Evolutionary conservation across 1,284 basidiomycete genomes (phyloP), one percentile per base, ranked within the genome.

Genomic region (Garcileccinum viscosum): DNA sequence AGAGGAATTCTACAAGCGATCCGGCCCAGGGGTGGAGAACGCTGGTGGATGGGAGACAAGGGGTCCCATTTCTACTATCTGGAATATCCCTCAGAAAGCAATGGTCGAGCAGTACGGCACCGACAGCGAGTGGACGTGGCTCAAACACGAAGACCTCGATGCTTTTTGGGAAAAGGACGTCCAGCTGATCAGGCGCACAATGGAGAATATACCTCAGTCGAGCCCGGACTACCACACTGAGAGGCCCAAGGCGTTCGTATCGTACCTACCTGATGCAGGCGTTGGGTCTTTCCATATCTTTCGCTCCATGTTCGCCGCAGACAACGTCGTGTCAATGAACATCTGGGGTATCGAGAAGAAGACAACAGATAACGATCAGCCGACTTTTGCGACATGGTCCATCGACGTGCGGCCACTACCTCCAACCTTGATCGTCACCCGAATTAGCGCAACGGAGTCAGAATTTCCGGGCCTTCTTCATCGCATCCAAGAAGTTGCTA

Each of bases 371-470:
- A 67, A 38, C 38, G 53, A 64, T 35, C 58, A 67, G 71, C 66
- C 69, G 11, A 67, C 80, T 11, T 89, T 84, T 71, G 87, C 86
- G 53, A 86, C 86, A 12, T 90, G 88, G 88, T 85, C 85, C 24
- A 75, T 89, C 53, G 87, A 89, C 64, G 69, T 83, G 56, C 75
- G 73, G 6, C 77, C 68, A 2, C 76, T 78, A 2, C 79, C 73
- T 30, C 71, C 79, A 50, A 84, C 82, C 9, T 78, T 91, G 24
- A 80, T 87, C 12, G 79, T 90, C 19, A 89, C 88, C 12, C 84
- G 88, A 5, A 53, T 91, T 11, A 81, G 84, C 17, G 82, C 82
- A 7, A 77, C 76, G 32, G 65, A 72, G 47, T 73, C 79, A 3
- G 78, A 79, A 4, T 85, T 90, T 63, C 77, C 77, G 7, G 70